Percentiles rank a stretch among this genome's conserved stretches.
Conservation (phyloP, 805 yeast species). For the Starmera dryadoides region DNA sequence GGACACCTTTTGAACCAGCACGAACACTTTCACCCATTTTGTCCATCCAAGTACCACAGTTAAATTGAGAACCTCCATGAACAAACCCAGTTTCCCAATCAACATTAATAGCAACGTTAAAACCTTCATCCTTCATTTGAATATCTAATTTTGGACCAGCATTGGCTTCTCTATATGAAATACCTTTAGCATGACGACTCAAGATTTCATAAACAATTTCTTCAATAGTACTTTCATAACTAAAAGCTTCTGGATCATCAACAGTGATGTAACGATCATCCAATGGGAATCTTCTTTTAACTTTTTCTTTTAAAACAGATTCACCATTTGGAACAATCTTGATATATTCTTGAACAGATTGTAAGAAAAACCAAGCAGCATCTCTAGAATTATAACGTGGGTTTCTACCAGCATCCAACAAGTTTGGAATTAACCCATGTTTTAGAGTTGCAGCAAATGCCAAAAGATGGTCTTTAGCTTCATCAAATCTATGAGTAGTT, state of each 20-base stretch:
- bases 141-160: conserved; percentile 86
- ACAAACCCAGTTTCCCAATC: conserved; percentile 89
- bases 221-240: conserved; percentile 58
- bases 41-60: conserved; percentile 99
- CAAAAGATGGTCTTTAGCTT: conserved; percentile 74
- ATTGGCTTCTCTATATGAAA: conserved; percentile 86
- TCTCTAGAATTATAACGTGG: conserved; percentile 96
- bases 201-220: conserved; percentile 81
- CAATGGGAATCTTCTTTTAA: conserved; percentile 78
- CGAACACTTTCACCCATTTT: conserved; percentile 92
- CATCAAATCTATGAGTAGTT: conserved; percentile 70
- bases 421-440: conserved; percentile 91
- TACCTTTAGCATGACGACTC: conserved; percentile 83
- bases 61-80: conserved; percentile 85
- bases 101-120: conserved; percentile 70
- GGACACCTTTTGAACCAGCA: conserved; percentile 84
- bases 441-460: conserved; percentile 87
- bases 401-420: conserved; percentile 86
- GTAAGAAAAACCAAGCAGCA: conserved; percentile 93
- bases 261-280: conserved; percentile 72
- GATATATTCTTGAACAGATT: conserved; percentile 81
- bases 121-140: conserved; percentile 90
- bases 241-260: conserved; percentile 71
- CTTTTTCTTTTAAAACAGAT: conserved; percentile 59
- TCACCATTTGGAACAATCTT: conserved; percentile 61